Evolutionary conservation across 2,329 filamentous ascomycete species (phyloP), one percentile per base, ranked within the genome.

Genomic region (Grosmannia penicillata): DNA sequence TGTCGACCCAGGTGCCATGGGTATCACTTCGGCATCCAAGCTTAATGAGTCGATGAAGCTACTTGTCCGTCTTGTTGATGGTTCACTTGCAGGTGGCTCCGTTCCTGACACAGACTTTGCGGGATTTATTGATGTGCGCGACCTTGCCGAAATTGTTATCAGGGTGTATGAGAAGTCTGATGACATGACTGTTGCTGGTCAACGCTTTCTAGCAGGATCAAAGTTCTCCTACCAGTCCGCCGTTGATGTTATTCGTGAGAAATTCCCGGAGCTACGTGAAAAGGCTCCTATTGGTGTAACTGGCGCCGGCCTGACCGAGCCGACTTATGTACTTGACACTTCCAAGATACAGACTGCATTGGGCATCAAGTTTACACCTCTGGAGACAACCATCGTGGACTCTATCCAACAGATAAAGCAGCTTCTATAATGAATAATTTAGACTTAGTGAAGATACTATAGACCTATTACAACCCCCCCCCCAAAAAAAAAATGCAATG

Each of bases 171-270:
- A 45, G 23, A 26, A 11, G 15, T 33, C 39, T 2, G 31, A 4
- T 14, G 27, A 39, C n/a, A 29, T 35, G 4, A 33, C 32, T n/a
- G 32, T 39, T n/a, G 37, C 23, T 14, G 40, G 38, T 7, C 33
- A 48, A 42, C 33, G 45, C 3, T 49, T 49, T 36, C 31, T 49
- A 15, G 18, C 42, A 4, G 56, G 43, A 28, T 17, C 28, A 23
- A 17, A 48, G 21, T 47, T 50, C 25, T 43, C 47, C 28, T 51
- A 46, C 27, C 49, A 50, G 45, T 44, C 31, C 13, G 46, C 39
- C 2, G 43, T 37, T n/a, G 49, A 50, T 39, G 27, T 38, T 14
- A 30, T 45, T 11, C 39, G 48, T 18, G 37, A 43, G 8, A 33
- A 34, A 6, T 25, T 47, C 14, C 48, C 48, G 6, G 40, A 46